Evolutionary conservation across 1,284 basidiomycete genomes (phyloP), one percentile per base, ranked within the genome.

Genomic region (Cyathus pygmaeus): DNA sequence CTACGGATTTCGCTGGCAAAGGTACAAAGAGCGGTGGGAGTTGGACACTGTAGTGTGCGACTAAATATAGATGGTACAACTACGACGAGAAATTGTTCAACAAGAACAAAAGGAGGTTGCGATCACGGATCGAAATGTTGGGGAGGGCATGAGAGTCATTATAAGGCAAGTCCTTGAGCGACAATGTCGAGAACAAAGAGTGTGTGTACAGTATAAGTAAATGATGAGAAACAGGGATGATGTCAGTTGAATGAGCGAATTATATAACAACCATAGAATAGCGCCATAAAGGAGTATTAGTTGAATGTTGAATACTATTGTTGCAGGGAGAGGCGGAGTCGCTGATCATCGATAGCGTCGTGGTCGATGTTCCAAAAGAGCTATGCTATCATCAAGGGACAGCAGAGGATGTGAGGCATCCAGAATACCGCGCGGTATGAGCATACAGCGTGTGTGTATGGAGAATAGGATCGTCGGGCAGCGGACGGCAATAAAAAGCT

Each of bases 381-480:
- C 33, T 36, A 36, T n/a, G n/a, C n/a, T n/a, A n/a, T n/a, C n/a
- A n/a, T n/a, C n/a, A n/a, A n/a, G n/a, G n/a, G n/a, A n/a, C n/a
- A n/a, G n/a, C n/a, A 42, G 41, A 42, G 41, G 41, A 4, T 21
- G 41, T 21, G 17, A 21, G 21, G 41, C 21, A 42, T 17, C 41
- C 17, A 42, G 41, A 23, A 26, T 44, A 46, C 7, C 13, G 21
- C 19, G 6, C 31, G 31, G 21, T 42, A n/a, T n/a, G n/a, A n/a
- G n/a, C n/a, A 36, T 36, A 36, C 33, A 36, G 15, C 33, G 33
- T 15, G 15, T 36, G 15, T 7, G n/a, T 26, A 24, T 7, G 30
- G 15, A 55, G 5, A 33, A 42, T 59, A 2, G 24, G 19, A 23
- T 53, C 53, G 63, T 59, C 59, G 53, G 59, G 59, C 53, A 50